Percentiles rank a stretch among this genome's conserved stretches.
These are phyloP conservation scores for Escovopsis sp. DNA, from an alignment of 2,329 filamentous ascomycete species.

Conservation along the genomic window DNA sequence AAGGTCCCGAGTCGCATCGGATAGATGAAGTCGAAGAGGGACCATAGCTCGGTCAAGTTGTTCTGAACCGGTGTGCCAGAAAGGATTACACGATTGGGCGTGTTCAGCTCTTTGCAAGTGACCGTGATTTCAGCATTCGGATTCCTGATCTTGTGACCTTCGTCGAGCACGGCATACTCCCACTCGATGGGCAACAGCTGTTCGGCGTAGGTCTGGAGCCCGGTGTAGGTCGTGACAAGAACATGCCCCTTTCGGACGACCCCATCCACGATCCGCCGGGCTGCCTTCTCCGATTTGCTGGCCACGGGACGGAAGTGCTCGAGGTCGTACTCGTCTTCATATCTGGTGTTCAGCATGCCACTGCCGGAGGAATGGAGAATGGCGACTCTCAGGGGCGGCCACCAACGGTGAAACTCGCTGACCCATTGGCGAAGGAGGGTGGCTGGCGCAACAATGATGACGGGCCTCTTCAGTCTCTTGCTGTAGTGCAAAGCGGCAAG, in stretches of 20 bases:
- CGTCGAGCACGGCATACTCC: constrained; percentile 88
- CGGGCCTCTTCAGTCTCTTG: constrained; percentile 65
- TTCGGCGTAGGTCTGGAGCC: constrained; percentile 82
- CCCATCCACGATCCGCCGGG: constrained; percentile 65
- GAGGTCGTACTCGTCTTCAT: constrained; percentile 38
- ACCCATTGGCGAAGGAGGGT: constrained; percentile 97
- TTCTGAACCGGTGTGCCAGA: constrained; percentile 98
- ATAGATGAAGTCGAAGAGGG: constrained; percentile 92
- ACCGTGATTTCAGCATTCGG: constrained; percentile 91
- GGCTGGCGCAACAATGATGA: constrained; percentile 84
- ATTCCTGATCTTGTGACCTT: constrained; percentile 96
- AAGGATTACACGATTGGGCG: constrained; percentile 78
- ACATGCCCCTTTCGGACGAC: constrained; percentile 80
- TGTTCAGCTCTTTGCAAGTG: constrained; percentile 85
- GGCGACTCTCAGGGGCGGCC: constrained; percentile 93
- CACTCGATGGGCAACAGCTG: constrained; percentile 72
- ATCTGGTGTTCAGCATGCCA: constrained; percentile 79
- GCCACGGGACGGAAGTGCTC: constrained; percentile 24
- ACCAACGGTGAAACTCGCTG: constrained; percentile 96
- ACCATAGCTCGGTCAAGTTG: constrained; percentile 90
- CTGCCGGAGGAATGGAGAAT: constrained; percentile 92
- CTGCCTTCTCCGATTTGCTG: constrained; percentile 37
- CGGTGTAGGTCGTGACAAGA: constrained; percentile 88
- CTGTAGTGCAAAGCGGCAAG: constrained; percentile 87
- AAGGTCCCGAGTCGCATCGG: constrained; percentile 90